Conservation (phyloP, 2,329 filamentous ascomycete species). For the Pseudopithomyces maydicus region DNA sequence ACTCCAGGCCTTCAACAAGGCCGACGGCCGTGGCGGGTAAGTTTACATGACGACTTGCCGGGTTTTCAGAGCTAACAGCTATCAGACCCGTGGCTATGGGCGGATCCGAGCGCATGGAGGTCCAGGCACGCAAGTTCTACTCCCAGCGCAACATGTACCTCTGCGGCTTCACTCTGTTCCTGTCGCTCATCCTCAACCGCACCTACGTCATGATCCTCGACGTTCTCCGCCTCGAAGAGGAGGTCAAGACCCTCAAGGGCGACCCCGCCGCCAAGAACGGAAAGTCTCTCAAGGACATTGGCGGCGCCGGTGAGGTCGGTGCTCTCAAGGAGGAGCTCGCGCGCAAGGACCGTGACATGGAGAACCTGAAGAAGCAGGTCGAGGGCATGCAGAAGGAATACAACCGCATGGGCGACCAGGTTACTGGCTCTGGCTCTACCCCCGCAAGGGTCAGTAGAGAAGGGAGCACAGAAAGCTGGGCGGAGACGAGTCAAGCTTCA, state of each 20-base stretch:
- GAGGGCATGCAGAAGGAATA: slow-evolving; percentile 85
- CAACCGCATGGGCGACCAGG: slow-evolving; percentile 81
- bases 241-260: slow-evolving; percentile 81
- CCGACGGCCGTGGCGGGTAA: slow-evolving; percentile 58
- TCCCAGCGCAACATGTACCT: slow-evolving; percentile 99
- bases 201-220: slow-evolving; percentile 98
- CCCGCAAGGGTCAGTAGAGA: slow-evolving; percentile 63
- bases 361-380: slow-evolving; percentile 90
- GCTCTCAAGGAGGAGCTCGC: slow-evolving; percentile 68
- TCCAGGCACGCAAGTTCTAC: slow-evolving; percentile 99
- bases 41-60: slow-evolving; percentile 14
- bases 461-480: slow-evolving; percentile 25
- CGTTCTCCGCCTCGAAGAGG: slow-evolving; percentile 88
- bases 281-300: slow-evolving; percentile 70
- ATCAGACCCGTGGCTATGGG: slow-evolving; percentile 72
- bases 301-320: slow-evolving; percentile 76
- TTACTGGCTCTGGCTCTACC: slow-evolving; percentile 59
- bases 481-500: slow-evolving; percentile 14
- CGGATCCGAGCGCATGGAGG: slow-evolving; percentile 91
- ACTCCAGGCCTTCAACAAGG: slow-evolving; percentile 73
- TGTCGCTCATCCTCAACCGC: slow-evolving; percentile 97
- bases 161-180: slow-evolving; percentile 98
- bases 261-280: slow-evolving; percentile 66
- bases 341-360: slow-evolving; percentile 81
- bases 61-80: slow-evolving; percentile 14